Evolutionary conservation across 2,329 filamentous ascomycete genomes (phyloP), one percentile per base, ranked within the genome.

Genomic region (Pseudocercospora musae): DNA sequence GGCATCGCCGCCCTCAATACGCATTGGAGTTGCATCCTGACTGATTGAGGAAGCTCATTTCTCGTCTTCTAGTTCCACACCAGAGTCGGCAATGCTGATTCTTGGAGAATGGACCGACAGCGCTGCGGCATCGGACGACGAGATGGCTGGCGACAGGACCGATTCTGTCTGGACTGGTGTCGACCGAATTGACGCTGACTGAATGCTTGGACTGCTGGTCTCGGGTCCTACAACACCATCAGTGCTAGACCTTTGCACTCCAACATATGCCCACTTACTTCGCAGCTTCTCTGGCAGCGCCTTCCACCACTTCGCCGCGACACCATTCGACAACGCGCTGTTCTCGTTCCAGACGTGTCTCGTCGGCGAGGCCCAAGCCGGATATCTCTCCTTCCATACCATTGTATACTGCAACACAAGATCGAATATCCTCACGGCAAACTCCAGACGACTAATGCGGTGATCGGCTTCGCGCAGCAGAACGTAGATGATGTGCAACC

Each of bases 221-320:
- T 23, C 44, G 37, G 15, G 2, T 40, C 31, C 48, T 52, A 25
- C 23, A 52, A 9, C 4, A 27, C 4, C 13, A 29, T 52, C 25
- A 52, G 48, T 25, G 15, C 21, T n/a, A 2, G 11, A 25, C 46
- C 2, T 52, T 7, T 6, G 23, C 15, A 25, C 15, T 13, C 6
- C 4, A 21, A 21, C 20, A 25, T 5, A 33, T 25, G 20, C 10
- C 46, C 10, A 53, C 61, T 59, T 42, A 60, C 61, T 33, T 29
- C 54, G 42, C 33, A 63, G 57, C 27, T 54, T 53, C 61, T 59
- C 48, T 3, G 61, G 61, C 21, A 63, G 49, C 15, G 44, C 58
- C 21, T 59, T 37, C 33, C 40, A 37, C 61, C 61, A 63, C 20
- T 53, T 42, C 11, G 48, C 29, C 57, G 57, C 58, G 20, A 52